Percentiles rank a stretch among this genome's conserved stretches.
phyloP scores from a whole-genome alignment of 1,284 basidiomycete genomes.

The Blastosporella zonata region DNA sequence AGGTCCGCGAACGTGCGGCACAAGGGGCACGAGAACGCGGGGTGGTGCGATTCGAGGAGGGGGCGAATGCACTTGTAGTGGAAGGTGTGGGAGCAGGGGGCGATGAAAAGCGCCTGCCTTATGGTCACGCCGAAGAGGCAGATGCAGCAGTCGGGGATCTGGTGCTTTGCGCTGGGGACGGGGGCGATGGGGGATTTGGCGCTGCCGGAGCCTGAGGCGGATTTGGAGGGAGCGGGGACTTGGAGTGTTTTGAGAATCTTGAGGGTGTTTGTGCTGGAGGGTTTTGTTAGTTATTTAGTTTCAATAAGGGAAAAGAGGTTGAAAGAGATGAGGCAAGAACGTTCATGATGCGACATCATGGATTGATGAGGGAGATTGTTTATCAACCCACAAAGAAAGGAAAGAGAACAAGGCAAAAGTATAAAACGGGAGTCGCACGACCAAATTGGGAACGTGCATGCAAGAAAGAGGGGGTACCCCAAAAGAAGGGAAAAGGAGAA shows the following conservation, averaged over 20 bases:
- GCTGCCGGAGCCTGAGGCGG: neutral
- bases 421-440: too few relatives aligned
- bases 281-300: neutral
- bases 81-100: constrained; percentile 94
- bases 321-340: neutral
- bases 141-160: constrained; percentile 91
- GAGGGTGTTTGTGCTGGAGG: constrained; percentile 38
- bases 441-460: too few relatives aligned
- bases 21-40: constrained; percentile 93
- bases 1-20: constrained; percentile 93
- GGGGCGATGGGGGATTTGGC: neutral
- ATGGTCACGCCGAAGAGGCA: constrained; percentile 94
- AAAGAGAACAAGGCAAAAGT: too few relatives aligned
- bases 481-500: neutral
- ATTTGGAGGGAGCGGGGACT: constrained; percentile 27
- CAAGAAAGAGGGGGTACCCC: too few relatives aligned
- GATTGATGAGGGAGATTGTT: too few relatives aligned
- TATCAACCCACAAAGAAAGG: too few relatives aligned
- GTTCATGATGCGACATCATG: neutral
- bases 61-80: constrained; percentile 99
- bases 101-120: constrained; percentile 95
- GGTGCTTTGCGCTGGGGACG: constrained; percentile 13
- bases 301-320: neutral
- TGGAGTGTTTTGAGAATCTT: constrained; percentile 79
- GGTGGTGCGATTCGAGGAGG: constrained; percentile 82